These are phyloP conservation scores for Termitomyces titanicus DNA, from an alignment of 768 basidiomycete genomes.

Conservation along the genomic window DNA sequence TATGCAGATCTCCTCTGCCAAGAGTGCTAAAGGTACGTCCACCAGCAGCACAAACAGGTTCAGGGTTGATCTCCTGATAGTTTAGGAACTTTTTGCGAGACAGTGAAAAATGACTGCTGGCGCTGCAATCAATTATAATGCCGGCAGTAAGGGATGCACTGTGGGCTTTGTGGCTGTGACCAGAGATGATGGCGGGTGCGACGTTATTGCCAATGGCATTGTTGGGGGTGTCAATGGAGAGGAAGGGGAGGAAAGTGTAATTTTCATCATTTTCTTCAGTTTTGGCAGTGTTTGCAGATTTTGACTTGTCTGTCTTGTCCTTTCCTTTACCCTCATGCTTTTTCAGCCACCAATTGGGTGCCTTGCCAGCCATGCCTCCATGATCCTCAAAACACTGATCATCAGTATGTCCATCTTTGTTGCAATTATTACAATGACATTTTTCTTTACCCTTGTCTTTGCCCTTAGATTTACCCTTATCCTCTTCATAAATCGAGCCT, in stretches of 20 bases:
- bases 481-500: too few species aligned
- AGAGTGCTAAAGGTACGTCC: not conserved
- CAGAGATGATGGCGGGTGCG: slow-evolving; percentile 1
- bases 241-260: not conserved
- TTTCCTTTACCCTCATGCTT: not conserved
- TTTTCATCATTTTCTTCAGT: too few species aligned
- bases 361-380: not conserved
- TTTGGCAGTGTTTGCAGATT: not conserved
- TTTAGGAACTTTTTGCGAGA: slow-evolving; percentile 2
- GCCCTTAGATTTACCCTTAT: not conserved
- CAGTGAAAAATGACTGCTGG: slow-evolving; percentile 10
- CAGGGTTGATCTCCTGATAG: slow-evolving; percentile 6
- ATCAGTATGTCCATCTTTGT: not conserved
- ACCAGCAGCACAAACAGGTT: slow-evolving; percentile 8
- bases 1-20: not conserved
- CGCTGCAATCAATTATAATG: slow-evolving; percentile 7
- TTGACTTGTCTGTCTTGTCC: not conserved
- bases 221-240: not conserved
- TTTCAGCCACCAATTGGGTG: too few species aligned
- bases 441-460: not conserved
- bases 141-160: not conserved
- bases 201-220: not conserved
- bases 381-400: not conserved
- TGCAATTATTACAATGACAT: not conserved
- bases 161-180: slow-evolving; percentile 2